Evolutionary conservation across 2,329 filamentous ascomycete genomes (phyloP).

Genomic region (Fusarium gaditjirri): DNA sequence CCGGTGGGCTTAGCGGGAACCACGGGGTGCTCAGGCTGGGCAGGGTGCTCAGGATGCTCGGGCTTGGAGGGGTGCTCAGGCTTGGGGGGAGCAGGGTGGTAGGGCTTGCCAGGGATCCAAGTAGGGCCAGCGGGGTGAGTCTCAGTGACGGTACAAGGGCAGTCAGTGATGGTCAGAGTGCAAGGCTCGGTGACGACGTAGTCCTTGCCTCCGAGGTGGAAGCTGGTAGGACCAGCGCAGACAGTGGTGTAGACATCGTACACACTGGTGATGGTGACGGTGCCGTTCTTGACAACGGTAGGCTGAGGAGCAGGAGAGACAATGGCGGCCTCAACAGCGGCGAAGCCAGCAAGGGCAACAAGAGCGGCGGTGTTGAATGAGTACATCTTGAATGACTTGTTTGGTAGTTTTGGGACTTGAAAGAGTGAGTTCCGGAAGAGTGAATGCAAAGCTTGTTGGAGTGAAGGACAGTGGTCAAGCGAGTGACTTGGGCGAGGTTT

Average conservation of each 20-base stretch:
- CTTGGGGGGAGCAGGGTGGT: neutral
- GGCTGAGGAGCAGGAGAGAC: conserved; percentile 13
- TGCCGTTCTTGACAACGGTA: conserved; percentile 37
- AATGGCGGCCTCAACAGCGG: conserved; percentile 32
- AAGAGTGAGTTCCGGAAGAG: conserved; percentile 15
- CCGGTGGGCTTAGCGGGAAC: neutral
- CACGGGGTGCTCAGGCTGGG: neutral
- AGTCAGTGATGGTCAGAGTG: conserved; percentile 65
- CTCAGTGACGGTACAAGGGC: conserved; percentile 60
- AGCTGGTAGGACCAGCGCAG: conserved; percentile 60
- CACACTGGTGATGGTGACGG: conserved; percentile 49
- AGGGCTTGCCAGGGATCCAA: conserved; percentile 19
- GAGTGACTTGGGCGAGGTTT: conserved; percentile 43
- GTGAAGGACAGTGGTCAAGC: conserved; percentile 26
- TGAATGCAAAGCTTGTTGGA: conserved; percentile 17
- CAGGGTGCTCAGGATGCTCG: neutral
- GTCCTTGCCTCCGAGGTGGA: conserved; percentile 61
- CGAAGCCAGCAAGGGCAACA: conserved; percentile 39
- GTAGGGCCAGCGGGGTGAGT: conserved; percentile 41
- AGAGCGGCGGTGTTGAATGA: conserved; percentile 42
- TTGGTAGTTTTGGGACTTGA: conserved; percentile 13
- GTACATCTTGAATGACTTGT: conserved; percentile 41
- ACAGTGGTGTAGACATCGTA: conserved; percentile 53
- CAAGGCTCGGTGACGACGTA: conserved; percentile 66
- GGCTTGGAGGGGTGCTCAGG: conserved; percentile 4